A percentile compares a stretch with the other conserved stretches of the same genome.
Conservation (phyloP, 164 flowering plant genomes). For the Santalum album region DNA sequence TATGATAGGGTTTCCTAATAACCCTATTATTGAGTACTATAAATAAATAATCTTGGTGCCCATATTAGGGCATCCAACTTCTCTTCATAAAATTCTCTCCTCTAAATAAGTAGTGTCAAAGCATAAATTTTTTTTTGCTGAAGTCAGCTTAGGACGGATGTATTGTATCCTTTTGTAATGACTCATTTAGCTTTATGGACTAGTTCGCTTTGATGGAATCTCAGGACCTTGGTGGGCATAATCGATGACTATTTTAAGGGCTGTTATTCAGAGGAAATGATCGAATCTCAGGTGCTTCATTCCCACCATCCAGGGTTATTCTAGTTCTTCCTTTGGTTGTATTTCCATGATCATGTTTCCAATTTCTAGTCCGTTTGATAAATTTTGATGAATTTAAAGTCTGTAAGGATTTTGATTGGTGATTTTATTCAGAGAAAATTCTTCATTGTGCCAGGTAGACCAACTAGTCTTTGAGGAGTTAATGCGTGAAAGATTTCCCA, state of each 20-base stretch:
- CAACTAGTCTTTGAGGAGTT: conserved; percentile 7
- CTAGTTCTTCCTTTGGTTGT: not conserved
- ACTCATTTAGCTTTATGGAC: not conserved
- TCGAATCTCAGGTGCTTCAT: conserved; percentile 5
- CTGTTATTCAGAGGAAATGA: conserved; percentile 7
- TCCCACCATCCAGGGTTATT: not conserved
- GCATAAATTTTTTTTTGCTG: too few species aligned
- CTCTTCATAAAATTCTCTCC: too few species aligned
- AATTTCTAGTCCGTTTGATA: not conserved
- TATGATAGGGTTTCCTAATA: too few species aligned
- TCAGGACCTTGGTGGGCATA: conserved; percentile 10
- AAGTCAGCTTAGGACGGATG: not conserved
- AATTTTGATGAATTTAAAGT: not conserved
- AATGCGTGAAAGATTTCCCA: conserved; percentile 7
- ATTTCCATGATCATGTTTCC: not conserved
- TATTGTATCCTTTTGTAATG: not conserved
- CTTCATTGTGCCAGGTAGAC: not conserved
- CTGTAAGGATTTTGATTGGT: not conserved
- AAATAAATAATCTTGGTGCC: too few species aligned
- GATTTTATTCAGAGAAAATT: not conserved
- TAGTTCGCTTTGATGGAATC: conserved; percentile 1
- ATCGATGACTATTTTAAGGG: conserved; percentile 3
- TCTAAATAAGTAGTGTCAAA: too few species aligned
- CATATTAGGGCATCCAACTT: too few species aligned
- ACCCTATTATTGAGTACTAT: too few species aligned